Evolutionary conservation across 805 yeast genomes (phyloP).

Genomic region (Ogataea degrootiae): DNA sequence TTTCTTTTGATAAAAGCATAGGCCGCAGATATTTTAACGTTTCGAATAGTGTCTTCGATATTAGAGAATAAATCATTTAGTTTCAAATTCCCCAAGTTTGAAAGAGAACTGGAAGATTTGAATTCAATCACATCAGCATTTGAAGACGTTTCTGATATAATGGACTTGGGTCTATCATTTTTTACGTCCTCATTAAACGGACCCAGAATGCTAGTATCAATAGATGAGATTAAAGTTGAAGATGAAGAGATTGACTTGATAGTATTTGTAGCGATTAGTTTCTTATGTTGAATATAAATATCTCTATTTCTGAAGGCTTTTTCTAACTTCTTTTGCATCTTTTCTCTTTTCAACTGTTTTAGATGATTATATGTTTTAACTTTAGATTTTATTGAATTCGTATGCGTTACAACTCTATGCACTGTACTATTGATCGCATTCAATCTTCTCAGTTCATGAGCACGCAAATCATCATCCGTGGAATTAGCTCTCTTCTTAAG

Average conservation of each 20-base stretch:
- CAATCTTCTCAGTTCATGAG: slow-evolving; percentile 14
- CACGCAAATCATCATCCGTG: slow-evolving; percentile 13
- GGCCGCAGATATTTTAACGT: slow-evolving; percentile 7
- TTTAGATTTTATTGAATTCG: slow-evolving; percentile 6
- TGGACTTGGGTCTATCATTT: no score
- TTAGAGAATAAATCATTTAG: slow-evolving; percentile 7
- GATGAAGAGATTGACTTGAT: slow-evolving; percentile 11
- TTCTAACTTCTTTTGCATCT: slow-evolving; percentile 10
- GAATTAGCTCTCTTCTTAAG: slow-evolving; percentile 13
- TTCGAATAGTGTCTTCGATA: slow-evolving; percentile 7
- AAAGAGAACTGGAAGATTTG: neutral
- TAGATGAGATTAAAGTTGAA: neutral
- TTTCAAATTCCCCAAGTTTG: slow-evolving; percentile 9
- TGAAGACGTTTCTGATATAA: neutral
- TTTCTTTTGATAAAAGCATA: slow-evolving; percentile 12
- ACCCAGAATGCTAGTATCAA: neutral
- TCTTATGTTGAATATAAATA: slow-evolving; percentile 14
- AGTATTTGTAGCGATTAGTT: slow-evolving; percentile 14
- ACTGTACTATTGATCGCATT: slow-evolving; percentile 11
- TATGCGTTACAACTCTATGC: slow-evolving; percentile 6
- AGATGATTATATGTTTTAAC: slow-evolving; percentile 4
- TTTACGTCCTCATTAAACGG: neutral
- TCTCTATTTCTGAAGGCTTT: slow-evolving; percentile 14
- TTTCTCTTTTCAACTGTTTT: slow-evolving; percentile 4
- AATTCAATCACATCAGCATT: neutral